phyloP scores from a whole-genome alignment of 2,329 filamentous ascomycete species.

The Tolypocladium guangdongense region DNA sequence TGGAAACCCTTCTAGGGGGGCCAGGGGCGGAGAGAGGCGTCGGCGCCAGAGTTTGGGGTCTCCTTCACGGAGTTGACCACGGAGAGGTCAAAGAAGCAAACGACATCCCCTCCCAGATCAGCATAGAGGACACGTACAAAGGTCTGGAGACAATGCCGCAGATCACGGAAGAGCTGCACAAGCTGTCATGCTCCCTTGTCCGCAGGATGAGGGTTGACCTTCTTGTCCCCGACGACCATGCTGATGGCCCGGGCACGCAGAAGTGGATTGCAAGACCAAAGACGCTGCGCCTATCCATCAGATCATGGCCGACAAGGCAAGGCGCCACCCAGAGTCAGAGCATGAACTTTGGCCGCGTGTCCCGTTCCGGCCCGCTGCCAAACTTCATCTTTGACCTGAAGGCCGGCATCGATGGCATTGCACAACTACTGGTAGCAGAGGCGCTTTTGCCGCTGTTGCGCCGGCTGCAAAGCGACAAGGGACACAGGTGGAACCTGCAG shows the following conservation, averaged over 20 bases:
- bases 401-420: conserved; percentile 46
- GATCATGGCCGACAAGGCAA: conserved; percentile 36
- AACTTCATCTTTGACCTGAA: conserved; percentile 59
- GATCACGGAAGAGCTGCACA: conserved; percentile 57
- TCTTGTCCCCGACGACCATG: conserved; percentile 35
- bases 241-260: conserved; percentile 19
- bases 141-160: conserved; percentile 54
- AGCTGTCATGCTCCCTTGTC: conserved; percentile 59
- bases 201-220: conserved; percentile 72
- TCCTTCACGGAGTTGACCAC: conserved; percentile 73
- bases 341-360: conserved; percentile 59
- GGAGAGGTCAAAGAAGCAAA: conserved; percentile 61
- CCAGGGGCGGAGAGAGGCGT: conserved; percentile 62
- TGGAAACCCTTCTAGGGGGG: conserved; percentile 61
- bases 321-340: conserved; percentile 37
- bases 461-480: conserved; percentile 57
- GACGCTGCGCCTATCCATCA: conserved; percentile 70
- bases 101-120: conserved; percentile 74
- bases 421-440: conserved; percentile 59
- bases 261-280: conserved; percentile 71
- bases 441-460: conserved; percentile 61
- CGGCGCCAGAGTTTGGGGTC: conserved; percentile 60
- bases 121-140: conserved; percentile 86
- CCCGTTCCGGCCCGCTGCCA: conserved; percentile 64
- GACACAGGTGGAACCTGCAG: conserved; percentile 64